A percentile compares a stretch with the other conserved stretches of the same genome.
Conservation (phyloP, 768 basidiomycete species). For the Pleurotus sapidus region DNA sequence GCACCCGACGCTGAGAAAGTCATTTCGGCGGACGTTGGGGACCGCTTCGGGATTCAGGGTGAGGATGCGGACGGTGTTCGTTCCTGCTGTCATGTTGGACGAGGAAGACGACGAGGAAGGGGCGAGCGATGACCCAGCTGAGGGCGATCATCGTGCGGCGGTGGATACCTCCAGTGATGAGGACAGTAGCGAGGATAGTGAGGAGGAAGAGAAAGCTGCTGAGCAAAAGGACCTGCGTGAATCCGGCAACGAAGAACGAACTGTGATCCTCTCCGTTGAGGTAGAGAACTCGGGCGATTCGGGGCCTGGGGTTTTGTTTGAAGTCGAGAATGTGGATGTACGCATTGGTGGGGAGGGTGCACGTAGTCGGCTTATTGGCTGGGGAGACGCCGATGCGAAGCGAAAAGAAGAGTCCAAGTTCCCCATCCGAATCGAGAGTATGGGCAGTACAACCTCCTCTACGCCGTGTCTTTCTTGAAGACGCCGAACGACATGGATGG, state of each 20-base stretch:
- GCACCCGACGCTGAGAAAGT: slow-evolving; percentile 77
- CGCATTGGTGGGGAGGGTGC: slow-evolving; percentile 66
- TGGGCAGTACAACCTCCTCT: slow-evolving; percentile 89
- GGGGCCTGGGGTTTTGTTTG: slow-evolving; percentile 59
- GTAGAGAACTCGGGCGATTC: slow-evolving; percentile 79
- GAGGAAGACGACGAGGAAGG: slow-evolving; percentile 47
- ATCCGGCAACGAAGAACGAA: slow-evolving; percentile 75
- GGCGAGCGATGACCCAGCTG: slow-evolving; percentile 69
- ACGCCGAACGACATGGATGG: slow-evolving; percentile 57
- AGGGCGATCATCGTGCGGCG: slow-evolving; percentile 32
- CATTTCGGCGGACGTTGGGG: slow-evolving; percentile 75
- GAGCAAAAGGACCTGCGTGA: slow-evolving; percentile 48
- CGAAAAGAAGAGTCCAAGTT: slow-evolving; percentile 47
- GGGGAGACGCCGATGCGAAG: slow-evolving; percentile 48
- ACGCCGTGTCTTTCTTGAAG: slow-evolving; percentile 80
- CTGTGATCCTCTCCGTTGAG: slow-evolving; percentile 89
- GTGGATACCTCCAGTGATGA: neutral
- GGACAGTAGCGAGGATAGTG: neutral
- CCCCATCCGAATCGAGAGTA: slow-evolving; percentile 66
- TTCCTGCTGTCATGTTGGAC: slow-evolving; percentile 75
- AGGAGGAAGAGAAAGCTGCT: neutral
- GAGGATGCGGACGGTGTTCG: slow-evolving; percentile 92
- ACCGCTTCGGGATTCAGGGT: slow-evolving; percentile 85
- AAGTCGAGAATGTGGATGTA: slow-evolving; percentile 74
- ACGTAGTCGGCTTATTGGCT: slow-evolving; percentile 45